Conservation (phyloP, 805 yeast species). For the Debaryomyces maramus region DNA sequence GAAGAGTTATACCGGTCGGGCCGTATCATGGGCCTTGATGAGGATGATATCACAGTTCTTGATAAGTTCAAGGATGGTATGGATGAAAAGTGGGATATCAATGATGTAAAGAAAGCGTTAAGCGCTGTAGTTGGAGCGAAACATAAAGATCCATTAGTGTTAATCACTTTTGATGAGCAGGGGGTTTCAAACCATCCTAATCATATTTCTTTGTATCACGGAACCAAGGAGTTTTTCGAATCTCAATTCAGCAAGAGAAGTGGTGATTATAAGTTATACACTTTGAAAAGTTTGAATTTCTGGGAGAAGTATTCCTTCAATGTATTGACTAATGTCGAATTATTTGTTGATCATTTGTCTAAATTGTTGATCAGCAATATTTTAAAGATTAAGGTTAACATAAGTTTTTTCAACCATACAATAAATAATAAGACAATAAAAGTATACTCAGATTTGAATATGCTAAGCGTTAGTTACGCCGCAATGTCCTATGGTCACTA, state of each 20-base stretch:
- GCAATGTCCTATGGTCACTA: constrained; percentile 83
- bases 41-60: constrained; percentile 45
- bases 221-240: constrained; percentile 40
- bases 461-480: constrained; percentile 47
- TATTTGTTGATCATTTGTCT: constrained; percentile 40
- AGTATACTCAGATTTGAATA: constrained; percentile 41
- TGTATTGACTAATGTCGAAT: constrained; percentile 40
- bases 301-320: constrained; percentile 53
- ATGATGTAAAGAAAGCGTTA: constrained; percentile 42
- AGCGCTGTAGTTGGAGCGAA: constrained; percentile 19
- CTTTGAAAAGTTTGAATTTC: constrained; percentile 36
- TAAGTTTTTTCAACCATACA: constrained; percentile 34
- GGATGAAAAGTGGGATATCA: constrained; percentile 60
- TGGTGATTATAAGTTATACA: constrained; percentile 22
- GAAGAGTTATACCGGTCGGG: constrained; percentile 61
- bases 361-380: constrained; percentile 28
- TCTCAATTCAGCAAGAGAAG: constrained; percentile 8
- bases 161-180: constrained; percentile 75
- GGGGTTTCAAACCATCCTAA: constrained; percentile 92
- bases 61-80: constrained; percentile 62
- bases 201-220: constrained; percentile 65
- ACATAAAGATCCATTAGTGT: constrained; percentile 25
- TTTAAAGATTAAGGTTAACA: constrained; percentile 35
- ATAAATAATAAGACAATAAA: constrained; percentile 28
- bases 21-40: constrained; percentile 49